Evolutionary conservation across 2,329 filamentous ascomycete species (phyloP), one percentile per base, ranked within the genome.

Genomic region (Colletotrichum filicis): DNA sequence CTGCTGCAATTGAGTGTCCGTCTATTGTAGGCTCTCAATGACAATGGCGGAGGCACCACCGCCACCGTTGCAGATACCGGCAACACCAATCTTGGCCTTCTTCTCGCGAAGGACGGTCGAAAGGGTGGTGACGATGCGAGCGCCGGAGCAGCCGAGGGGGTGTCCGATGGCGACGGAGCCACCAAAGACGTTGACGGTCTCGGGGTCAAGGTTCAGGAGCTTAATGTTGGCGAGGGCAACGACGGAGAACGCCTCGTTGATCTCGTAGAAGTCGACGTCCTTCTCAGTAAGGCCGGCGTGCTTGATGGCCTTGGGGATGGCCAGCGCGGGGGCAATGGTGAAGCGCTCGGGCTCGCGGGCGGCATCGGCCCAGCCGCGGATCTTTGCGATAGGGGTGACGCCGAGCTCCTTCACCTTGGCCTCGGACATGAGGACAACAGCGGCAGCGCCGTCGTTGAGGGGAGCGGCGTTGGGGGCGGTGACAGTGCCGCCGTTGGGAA

Each of bases 211-310:
- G 74, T 88, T 89, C 53, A 99, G 91, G 68, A 98, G 84, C 90
- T 99, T 98, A 86, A 98, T 92, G 88, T 99, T 99, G 77, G 97
- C 95, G 65, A 99, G 90, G 52, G 97, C 95, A 75, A 99, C 97
- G 62, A 98, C 97, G 75, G 94, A 97, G 88, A 99, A 99, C 55
- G 97, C 97, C 88, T 99, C 97, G 88, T 99, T 99, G 89, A 99
- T 98, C 89, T 99, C 97, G 84, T 97, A 99, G 78, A 92, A 97
- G 80, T 98, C 96, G 71, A 99, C 89, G 73, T 94, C 89, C 75
- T 92, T 91, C 77, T 92, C 89, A 70, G 91, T 90, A 75, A 99
- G 86, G 75, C 94, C 94, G 74, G 97, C 97, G 85, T 99, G 96
- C 89, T 96, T 95, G 80, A 99, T 91, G 71, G 97, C 97, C 89